Evolutionary conservation across 148 eudicot species (phyloP).

Genomic region (Nyssa sinensis): DNA sequence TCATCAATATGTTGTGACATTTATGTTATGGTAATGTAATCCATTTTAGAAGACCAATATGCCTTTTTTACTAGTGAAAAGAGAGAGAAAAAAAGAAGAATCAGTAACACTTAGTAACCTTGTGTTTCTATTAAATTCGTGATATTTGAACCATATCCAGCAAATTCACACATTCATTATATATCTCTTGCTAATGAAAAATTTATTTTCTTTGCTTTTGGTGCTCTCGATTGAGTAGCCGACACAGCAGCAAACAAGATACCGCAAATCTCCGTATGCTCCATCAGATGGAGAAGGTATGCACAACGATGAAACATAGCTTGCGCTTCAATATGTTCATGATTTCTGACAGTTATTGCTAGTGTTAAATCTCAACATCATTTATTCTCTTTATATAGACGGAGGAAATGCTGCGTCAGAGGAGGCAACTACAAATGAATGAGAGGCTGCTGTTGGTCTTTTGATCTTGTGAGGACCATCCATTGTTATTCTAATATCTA

Average conservation of each 20-base stretch:
- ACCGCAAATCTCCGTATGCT: conserved; percentile 84
- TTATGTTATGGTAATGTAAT: neutral
- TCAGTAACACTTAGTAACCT: neutral
- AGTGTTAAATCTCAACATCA: neutral
- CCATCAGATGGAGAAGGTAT: conserved; percentile 89
- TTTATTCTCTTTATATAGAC: conserved; percentile 19
- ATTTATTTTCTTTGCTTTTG: conserved; percentile 1
- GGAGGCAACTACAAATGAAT: conserved; percentile 58
- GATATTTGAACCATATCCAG: neutral
- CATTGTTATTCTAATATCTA: neutral
- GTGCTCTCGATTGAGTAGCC: conserved; percentile 35
- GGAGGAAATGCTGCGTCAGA: conserved; percentile 57
- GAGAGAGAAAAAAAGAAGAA: too few species aligned
- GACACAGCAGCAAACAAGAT: conserved; percentile 90
- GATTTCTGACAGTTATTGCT: neutral
- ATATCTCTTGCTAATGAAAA: neutral
- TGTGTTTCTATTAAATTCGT: neutral
- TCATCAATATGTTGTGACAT: too few species aligned
- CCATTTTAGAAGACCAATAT: neutral
- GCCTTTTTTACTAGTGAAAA: neutral
- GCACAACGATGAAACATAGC: neutral
- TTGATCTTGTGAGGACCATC: neutral
- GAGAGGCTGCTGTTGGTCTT: conserved; percentile 17
- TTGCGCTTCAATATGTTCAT: neutral
- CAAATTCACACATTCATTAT: neutral